A percentile compares a stretch with the other conserved stretches of the same genome.
These are phyloP conservation scores for Fomitopsis palustris DNA, from an alignment of 1,284 basidiomycete genomes.

Conservation along the genomic window DNA sequence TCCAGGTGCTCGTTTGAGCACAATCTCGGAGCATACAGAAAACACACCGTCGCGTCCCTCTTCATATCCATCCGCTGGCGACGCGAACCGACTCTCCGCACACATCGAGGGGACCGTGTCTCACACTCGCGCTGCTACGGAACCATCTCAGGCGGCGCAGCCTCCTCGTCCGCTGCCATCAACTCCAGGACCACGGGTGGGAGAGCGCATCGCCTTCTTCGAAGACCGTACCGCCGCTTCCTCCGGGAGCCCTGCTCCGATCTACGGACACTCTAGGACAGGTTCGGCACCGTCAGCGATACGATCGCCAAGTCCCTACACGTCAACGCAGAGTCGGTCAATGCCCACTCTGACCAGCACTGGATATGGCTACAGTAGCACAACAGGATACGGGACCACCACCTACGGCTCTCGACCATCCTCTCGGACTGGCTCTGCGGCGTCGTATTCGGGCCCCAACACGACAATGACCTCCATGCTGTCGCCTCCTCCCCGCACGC, in stretches of 20 bases:
- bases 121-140: conserved; percentile 26
- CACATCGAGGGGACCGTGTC: conserved; percentile 16
- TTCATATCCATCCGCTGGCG: conserved; percentile 26
- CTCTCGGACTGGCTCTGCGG: conserved; percentile 36
- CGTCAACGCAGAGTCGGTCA: conserved; percentile 36
- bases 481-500: conserved; percentile 31
- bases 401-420: conserved; percentile 39
- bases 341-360: conserved; percentile 32
- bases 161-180: conserved; percentile 25
- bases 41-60: conserved; percentile 31
- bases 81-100: conserved; percentile 22
- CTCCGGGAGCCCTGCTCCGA: conserved; percentile 25
- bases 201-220: conserved; percentile 71
- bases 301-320: conserved; percentile 51
- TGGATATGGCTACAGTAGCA: conserved; percentile 21
- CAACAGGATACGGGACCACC: conserved; percentile 19
- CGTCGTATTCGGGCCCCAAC: conserved; percentile 24
- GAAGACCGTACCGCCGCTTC: conserved; percentile 47
- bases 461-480: conserved; percentile 36
- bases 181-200: conserved; percentile 55
- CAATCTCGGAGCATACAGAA: conserved; percentile 39
- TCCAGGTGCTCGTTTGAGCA: conserved; percentile 29
- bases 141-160: conserved; percentile 19
- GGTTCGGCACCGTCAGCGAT: conserved; percentile 51
- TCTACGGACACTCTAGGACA: conserved; percentile 44